Percentiles rank a stretch among this genome's conserved stretches.
These are phyloP conservation scores for Fusarium tuaranense DNA, from an alignment of 2,329 filamentous ascomycete species.

Conservation along the genomic window DNA sequence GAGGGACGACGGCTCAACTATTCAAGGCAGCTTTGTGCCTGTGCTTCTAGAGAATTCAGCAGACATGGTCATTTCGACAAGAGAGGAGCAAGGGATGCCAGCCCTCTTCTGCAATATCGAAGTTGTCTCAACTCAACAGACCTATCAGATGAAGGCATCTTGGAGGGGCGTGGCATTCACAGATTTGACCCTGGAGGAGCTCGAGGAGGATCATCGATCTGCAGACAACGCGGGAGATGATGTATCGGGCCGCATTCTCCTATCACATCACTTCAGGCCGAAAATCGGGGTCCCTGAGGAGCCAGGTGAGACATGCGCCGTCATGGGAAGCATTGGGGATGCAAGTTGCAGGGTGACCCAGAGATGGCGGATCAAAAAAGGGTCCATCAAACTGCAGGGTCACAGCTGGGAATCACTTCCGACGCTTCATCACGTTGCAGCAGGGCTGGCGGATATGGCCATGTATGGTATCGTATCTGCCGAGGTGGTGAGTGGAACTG, in stretches of 20 bases:
- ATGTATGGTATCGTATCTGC: constrained; percentile 19
- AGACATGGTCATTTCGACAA: constrained; percentile 65
- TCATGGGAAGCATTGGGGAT: constrained; percentile 6
- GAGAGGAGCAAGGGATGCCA: constrained; percentile 72
- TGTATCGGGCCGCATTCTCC: neutral
- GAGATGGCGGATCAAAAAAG: neutral
- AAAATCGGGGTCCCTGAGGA: constrained; percentile 11
- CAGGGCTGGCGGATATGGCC: constrained; percentile 28
- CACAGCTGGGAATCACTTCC: constrained; percentile 26
- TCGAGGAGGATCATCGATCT: constrained; percentile 2
- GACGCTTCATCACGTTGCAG: constrained; percentile 33
- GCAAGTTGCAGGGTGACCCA: constrained; percentile 15
- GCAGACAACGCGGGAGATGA: neutral
- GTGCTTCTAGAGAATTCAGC: constrained; percentile 62
- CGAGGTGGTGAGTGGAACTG: constrained; percentile 21
- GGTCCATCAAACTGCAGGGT: constrained; percentile 1
- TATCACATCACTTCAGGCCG: constrained; percentile 17
- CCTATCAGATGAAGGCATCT: constrained; percentile 19
- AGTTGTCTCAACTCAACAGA: constrained; percentile 37
- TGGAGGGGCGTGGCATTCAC: constrained; percentile 27
- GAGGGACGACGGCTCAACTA: constrained; percentile 58
- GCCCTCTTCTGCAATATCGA: constrained; percentile 67
- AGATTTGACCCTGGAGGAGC: constrained; percentile 13
- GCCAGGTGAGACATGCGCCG: constrained; percentile 10
- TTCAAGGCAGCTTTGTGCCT: constrained; percentile 66